Evolutionary conservation across 305 asterid genomes (phyloP).

Genomic region (Rubia balearica): DNA sequence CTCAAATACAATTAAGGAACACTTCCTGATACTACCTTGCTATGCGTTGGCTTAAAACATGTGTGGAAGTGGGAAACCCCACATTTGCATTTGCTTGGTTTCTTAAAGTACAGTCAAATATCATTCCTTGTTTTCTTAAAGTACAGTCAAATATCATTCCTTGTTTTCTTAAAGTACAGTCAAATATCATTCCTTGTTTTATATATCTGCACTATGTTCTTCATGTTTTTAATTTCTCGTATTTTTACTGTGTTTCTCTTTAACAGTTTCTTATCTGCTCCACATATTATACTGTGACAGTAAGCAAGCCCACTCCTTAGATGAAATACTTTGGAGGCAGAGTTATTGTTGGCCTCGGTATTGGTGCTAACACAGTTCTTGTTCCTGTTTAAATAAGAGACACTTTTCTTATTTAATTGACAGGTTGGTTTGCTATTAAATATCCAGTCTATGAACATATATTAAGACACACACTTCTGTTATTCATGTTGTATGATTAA

Average conservation of each 20-base stretch:
- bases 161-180: too few species aligned
- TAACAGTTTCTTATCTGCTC: slow-evolving; percentile 15
- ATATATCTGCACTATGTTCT: background rate
- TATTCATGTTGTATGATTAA: too few species aligned
- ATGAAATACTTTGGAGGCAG: slow-evolving; percentile 69
- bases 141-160: too few species aligned
- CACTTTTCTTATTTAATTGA: too few species aligned
- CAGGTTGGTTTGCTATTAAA: too few species aligned
- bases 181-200: too few species aligned
- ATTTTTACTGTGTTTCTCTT: background rate
- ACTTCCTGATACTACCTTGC: background rate
- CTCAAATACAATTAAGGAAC: background rate
- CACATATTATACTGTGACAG: slow-evolving; percentile 34
- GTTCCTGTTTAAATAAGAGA: slow-evolving; percentile 50
- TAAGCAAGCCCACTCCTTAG: slow-evolving; percentile 79
- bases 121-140: slow-evolving; percentile 3
- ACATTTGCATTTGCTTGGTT: background rate
- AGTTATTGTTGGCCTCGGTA: slow-evolving; percentile 80
- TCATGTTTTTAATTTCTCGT: background rate
- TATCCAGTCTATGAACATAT: too few species aligned
- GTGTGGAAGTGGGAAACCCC: background rate
- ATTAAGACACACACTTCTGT: too few species aligned
- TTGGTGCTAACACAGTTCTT: slow-evolving; percentile 86
- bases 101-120: background rate
- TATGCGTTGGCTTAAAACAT: background rate